Evolutionary conservation across 2,329 filamentous ascomycete genomes (phyloP), one percentile per base, ranked within the genome.

Genomic region (Fusarium concolor): DNA sequence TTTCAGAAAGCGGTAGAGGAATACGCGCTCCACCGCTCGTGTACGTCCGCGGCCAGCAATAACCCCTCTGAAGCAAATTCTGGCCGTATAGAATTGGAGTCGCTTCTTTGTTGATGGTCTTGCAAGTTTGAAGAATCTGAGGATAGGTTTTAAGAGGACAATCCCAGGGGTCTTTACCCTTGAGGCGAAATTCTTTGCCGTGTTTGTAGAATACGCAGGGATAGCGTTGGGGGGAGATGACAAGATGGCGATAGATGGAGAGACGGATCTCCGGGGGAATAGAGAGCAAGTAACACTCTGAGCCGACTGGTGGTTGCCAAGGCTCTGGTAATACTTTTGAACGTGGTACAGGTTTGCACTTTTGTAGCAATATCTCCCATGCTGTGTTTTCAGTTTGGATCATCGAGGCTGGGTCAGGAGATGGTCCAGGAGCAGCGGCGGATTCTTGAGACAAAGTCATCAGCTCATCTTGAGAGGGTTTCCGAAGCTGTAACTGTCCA

Each of bases 211-310:
- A n/a, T n/a, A n/a, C n/a, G n/a, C n/a, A n/a, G n/a, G n/a, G n/a
- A n/a, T n/a, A n/a, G n/a, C n/a, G n/a, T n/a, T 26, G 7, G 9
- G 10, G 8, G 10, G 51, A 64, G 18, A 44, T 7, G n/a, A 69
- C 67, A 0, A 69, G 67, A 1, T 49, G 14, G 10, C 39, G 50
- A 17, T 68, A 70, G 14, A 70, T 57, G 12, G n/a, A 18, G 10
- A 70, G 54, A 11, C 67, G 47, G 6, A 65, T 44, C 5, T 70
- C 67, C 2, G 20, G 17, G 6, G 67, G 63, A 0, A 70, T 20
- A 3, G 20, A 4, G 15, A 68, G 10, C 10, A 70, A 6, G 10
- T 31, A 31, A 6, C 29, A 31, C 26, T 26, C 8, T 10, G 26
- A 31, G 28, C 10, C 28, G 8, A 10, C 28, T 3, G 28, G 28